A percentile compares a stretch with the other conserved stretches of the same genome.
These are phyloP conservation scores for Neurospora sp. DNA, from an alignment of 495 filamentous ascomycete genomes.

Conservation along the genomic window DNA sequence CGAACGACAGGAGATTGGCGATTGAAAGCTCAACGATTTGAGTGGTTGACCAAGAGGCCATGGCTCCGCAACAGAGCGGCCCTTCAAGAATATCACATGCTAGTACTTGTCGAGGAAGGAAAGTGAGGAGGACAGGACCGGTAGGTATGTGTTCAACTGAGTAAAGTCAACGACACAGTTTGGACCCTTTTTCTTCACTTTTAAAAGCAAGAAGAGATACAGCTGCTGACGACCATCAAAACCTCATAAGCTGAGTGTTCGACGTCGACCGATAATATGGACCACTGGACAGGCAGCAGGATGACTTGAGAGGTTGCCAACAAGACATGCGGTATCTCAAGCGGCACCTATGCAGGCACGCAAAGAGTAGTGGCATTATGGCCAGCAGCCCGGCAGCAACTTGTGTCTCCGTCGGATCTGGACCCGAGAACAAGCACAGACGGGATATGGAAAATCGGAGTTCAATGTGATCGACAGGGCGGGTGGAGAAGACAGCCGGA, in stretches of 20 bases:
- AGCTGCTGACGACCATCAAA: neutral
- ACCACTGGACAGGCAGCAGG: neutral
- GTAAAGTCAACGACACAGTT: neutral
- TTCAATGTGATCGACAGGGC: neutral
- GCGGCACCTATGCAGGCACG: neutral
- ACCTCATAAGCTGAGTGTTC: neutral
- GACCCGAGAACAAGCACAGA: neutral
- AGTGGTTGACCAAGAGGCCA: neutral
- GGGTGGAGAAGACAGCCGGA: neutral
- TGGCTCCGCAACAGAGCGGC: neutral
- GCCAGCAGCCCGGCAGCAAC: neutral
- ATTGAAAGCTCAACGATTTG: neutral
- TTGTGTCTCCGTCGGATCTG: neutral
- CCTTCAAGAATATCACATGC: neutral
- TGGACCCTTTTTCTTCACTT: neutral
- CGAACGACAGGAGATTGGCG: neutral
- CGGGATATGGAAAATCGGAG: neutral
- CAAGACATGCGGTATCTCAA: neutral
- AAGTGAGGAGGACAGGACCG: neutral
- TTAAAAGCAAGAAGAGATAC: neutral
- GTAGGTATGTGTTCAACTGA: neutral
- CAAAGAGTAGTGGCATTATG: neutral
- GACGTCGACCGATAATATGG: neutral
- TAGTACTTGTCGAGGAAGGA: neutral
- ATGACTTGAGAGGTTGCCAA: neutral